phyloP scores from a whole-genome alignment of 306 rosid species.

The Vigna reflexopilosa region DNA sequence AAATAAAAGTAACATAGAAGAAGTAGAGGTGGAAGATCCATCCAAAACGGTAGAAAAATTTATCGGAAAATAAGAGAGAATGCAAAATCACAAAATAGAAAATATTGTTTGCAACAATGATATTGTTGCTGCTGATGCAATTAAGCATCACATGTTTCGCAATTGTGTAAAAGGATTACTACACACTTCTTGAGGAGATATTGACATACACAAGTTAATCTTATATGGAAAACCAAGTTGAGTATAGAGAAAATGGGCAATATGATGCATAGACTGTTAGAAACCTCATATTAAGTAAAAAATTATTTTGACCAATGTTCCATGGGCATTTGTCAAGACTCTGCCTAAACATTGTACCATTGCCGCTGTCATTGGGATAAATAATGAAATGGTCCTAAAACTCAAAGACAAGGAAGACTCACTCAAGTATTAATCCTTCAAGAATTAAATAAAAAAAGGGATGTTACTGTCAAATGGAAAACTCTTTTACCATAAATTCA shows the following conservation, averaged over 20 bases:
- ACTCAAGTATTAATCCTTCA: neutral
- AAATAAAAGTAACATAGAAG: conserved; percentile 6
- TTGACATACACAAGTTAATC: neutral
- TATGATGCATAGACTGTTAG: neutral
- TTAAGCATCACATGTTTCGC: conserved; percentile 26
- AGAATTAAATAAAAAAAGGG: neutral
- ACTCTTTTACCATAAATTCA: neutral
- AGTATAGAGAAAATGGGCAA: neutral
- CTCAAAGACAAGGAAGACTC: neutral
- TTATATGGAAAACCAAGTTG: neutral
- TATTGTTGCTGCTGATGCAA: conserved; percentile 13
- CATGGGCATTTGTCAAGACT: neutral
- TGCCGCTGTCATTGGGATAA: neutral
- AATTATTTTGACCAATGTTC: neutral
- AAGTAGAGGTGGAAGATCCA: conserved; percentile 23
- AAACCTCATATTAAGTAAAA: neutral
- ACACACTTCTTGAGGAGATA: conserved; percentile 1
- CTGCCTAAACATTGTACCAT: neutral
- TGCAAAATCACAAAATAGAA: conserved; percentile 19
- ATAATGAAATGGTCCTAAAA: conserved; percentile 3
- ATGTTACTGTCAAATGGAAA: neutral
- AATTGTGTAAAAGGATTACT: neutral
- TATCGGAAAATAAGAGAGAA: conserved; percentile 5
- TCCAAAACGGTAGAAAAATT: neutral
- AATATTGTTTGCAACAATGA: conserved; percentile 23